phyloP scores from a whole-genome alignment of 306 rosid genomes.

The Cucumis melo region DNA sequence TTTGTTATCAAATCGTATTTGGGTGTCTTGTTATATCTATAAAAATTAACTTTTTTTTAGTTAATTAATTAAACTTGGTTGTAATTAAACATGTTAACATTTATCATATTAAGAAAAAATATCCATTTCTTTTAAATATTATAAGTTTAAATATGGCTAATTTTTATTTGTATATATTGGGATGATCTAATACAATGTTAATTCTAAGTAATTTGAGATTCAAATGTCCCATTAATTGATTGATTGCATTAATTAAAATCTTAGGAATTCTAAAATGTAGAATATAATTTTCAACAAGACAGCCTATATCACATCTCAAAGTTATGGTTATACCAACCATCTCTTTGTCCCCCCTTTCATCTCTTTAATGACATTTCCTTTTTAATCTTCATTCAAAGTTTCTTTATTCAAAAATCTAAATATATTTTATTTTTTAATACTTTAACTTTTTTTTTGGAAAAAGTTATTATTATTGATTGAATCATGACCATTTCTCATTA shows the following conservation, averaged over 20 bases:
- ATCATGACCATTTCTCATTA: neutral
- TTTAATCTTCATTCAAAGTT: neutral
- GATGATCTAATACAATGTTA: too few relatives aligned
- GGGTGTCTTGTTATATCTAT: too few relatives aligned
- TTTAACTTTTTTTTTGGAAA: neutral
- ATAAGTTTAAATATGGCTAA: too few relatives aligned
- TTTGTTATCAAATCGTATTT: too few relatives aligned
- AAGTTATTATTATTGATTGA: neutral
- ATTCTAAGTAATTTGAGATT: neutral
- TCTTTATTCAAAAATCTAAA: too few relatives aligned
- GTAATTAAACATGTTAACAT: too few relatives aligned
- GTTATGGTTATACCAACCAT: slow-evolving; percentile 1
- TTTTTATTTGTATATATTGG: too few relatives aligned
- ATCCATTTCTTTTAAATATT: too few relatives aligned
- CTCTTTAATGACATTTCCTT: neutral
- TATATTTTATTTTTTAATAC: too few relatives aligned
- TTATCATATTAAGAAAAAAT: too few relatives aligned
- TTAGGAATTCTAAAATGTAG: neutral
- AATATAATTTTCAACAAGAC: neutral
- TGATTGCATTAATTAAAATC: neutral
- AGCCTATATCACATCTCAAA: neutral
- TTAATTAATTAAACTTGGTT: too few relatives aligned
- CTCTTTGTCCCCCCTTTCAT: neutral
- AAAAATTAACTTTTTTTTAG: too few relatives aligned
- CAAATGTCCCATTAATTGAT: neutral